A percentile compares a stretch with the other conserved stretches of the same genome.
phyloP scores from a whole-genome alignment of 305 asterid species.

The Solanum aculeatissimum region DNA sequence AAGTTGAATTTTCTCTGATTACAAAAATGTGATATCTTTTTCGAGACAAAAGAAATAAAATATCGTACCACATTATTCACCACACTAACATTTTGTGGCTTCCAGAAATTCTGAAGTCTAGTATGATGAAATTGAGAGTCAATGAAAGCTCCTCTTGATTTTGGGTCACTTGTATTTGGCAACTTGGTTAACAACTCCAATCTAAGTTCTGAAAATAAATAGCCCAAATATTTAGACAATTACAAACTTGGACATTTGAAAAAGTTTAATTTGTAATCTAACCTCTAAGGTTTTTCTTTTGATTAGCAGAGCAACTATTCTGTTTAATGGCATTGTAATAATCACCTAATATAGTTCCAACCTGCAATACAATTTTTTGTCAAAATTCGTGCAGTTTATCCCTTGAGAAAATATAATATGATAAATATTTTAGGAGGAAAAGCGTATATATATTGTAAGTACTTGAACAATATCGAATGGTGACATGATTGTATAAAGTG shows the following conservation, averaged over 20 bases:
- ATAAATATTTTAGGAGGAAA: neutral
- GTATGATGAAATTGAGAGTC: neutral
- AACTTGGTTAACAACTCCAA: neutral
- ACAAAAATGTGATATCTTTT: neutral
- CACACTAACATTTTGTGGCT: neutral
- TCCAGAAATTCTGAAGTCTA: neutral
- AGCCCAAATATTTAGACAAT: neutral
- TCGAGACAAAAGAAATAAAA: neutral
- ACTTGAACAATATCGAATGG: neutral
- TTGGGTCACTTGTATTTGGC: neutral
- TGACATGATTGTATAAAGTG: conserved; percentile 37
- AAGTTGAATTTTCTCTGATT: neutral
- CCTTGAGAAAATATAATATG: neutral
- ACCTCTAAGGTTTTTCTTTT: neutral
- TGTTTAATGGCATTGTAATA: neutral
- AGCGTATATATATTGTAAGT: neutral
- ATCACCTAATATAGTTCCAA: neutral
- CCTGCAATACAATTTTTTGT: neutral
- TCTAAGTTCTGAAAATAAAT: neutral
- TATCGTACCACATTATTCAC: neutral
- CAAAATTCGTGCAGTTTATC: neutral
- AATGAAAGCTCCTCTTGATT: neutral
- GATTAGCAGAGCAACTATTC: neutral
- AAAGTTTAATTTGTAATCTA: neutral
- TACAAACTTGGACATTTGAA: neutral